Percentiles rank a stretch among this genome's conserved stretches.
Conservation (phyloP, 352 stramenopile species). For the Phytopythium montanum region DNA sequence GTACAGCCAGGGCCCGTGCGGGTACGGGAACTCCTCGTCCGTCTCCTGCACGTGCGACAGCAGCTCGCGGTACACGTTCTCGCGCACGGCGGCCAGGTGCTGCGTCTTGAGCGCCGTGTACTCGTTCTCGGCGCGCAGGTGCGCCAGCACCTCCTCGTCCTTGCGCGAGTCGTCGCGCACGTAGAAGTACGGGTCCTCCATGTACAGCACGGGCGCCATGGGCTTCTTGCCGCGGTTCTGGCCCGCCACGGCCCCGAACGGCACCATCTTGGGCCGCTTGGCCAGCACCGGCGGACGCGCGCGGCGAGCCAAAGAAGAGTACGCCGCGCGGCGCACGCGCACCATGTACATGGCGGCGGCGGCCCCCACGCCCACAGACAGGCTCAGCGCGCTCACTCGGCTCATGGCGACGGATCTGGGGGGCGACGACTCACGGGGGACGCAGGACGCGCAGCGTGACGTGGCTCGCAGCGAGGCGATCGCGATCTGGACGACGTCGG, state of each 20-base stretch:
- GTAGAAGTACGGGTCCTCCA: constrained; percentile 96
- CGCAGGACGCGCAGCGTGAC: no score
- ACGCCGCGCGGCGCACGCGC: constrained; percentile 50
- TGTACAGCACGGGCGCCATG: constrained; percentile 86
- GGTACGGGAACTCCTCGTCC: constrained; percentile 81
- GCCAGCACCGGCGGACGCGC: constrained; percentile 53
- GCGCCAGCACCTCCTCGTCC: constrained; percentile 89
- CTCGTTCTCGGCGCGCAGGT: constrained; percentile 92
- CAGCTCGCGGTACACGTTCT: constrained; percentile 93
- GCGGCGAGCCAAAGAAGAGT: constrained; percentile 44
- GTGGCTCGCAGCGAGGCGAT: no score
- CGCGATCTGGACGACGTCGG: no score
- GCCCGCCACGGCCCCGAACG: constrained; percentile 69
- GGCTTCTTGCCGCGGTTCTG: constrained; percentile 83
- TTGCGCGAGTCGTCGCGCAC: constrained; percentile 92
- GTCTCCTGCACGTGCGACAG: constrained; percentile 89
- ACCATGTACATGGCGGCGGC: constrained; percentile 57
- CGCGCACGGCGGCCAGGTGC: constrained; percentile 78
- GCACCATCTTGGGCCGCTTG: constrained; percentile 78
- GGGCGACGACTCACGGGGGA: no score
- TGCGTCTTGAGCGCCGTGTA: constrained; percentile 88
- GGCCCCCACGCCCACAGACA: constrained; percentile 52
- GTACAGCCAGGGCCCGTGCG: constrained; percentile 83
- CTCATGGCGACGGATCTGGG: constrained; percentile 30
- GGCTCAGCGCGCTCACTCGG: constrained; percentile 41